phyloP scores from a whole-genome alignment of 2,329 filamentous ascomycete genomes.

The Hymenoscyphus albidus region DNA sequence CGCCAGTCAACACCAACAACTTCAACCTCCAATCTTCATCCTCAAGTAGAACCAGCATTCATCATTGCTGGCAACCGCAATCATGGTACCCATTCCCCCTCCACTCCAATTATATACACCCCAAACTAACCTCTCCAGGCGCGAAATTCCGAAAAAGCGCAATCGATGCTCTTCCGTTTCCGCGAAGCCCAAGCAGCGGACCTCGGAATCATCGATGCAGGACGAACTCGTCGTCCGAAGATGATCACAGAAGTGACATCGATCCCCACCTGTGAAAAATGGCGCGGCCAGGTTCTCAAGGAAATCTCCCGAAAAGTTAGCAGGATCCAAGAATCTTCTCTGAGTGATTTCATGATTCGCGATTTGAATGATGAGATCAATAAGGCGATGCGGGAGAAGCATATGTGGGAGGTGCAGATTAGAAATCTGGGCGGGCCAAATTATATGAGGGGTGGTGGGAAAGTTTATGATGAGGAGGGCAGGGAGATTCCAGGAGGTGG shows the following conservation, averaged over 20 bases:
- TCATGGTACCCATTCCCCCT: constrained; percentile 27
- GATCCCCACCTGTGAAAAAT: constrained; percentile 90
- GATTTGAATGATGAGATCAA: constrained; percentile 99
- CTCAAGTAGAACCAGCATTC: background rate
- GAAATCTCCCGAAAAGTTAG: constrained; percentile 96
- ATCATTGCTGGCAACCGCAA: constrained; percentile 16
- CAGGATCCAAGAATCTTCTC: constrained; percentile 83
- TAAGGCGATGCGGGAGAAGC: constrained; percentile 97
- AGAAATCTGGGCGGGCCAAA: constrained; percentile 94
- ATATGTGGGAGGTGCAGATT: constrained; percentile 98
- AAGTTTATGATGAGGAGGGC: constrained; percentile 52
- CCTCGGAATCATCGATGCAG: constrained; percentile 90
- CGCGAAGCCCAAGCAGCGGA: constrained; percentile 95
- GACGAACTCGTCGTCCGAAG: constrained; percentile 84
- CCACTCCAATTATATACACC: background rate
- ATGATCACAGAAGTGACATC: constrained; percentile 81
- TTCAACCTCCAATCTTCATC: background rate
- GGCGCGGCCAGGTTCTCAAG: constrained; percentile 95
- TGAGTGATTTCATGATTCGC: constrained; percentile 96
- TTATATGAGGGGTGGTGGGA: constrained; percentile 57
- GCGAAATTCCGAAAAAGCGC: constrained; percentile 96
- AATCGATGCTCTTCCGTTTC: constrained; percentile 99
- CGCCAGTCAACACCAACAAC: constrained; percentile 6
- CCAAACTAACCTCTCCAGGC: constrained; percentile 51
- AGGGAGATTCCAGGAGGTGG: constrained; percentile 62